These are phyloP conservation scores for Geranomyces michiganensis DNA, from an alignment of 192 early-diverging fungal genomes.

Conservation along the genomic window DNA sequence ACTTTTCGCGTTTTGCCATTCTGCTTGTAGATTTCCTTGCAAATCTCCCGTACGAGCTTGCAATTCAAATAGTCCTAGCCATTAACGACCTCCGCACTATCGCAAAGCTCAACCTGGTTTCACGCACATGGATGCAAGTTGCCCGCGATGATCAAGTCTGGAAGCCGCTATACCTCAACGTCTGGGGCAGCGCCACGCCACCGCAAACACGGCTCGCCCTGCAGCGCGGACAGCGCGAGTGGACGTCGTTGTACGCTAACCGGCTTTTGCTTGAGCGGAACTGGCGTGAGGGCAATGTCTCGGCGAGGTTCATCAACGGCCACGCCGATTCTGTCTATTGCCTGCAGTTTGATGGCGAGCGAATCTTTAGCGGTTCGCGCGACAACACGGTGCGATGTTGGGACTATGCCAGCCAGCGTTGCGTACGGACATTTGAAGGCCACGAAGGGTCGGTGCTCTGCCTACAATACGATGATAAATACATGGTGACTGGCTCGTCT, in stretches of 20 bases:
- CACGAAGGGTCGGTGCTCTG: conserved; percentile 60
- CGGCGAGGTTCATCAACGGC: conserved; percentile 39
- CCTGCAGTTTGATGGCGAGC: conserved; percentile 52
- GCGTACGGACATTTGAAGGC: conserved; percentile 37
- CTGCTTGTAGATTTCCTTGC: conserved; percentile 41
- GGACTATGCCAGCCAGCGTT: conserved; percentile 38
- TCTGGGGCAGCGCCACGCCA: conserved; percentile 27
- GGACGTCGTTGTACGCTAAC: conserved; percentile 44
- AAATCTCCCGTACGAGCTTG: conserved; percentile 47
- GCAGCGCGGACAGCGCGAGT: conserved; percentile 15
- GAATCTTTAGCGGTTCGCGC: conserved; percentile 49
- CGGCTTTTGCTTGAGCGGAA: conserved; percentile 43
- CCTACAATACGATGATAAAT: conserved; percentile 54
- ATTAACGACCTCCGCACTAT: conserved; percentile 22
- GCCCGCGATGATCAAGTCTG: conserved; percentile 47
- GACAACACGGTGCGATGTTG: conserved; percentile 52
- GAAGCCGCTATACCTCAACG: conserved; percentile 31
- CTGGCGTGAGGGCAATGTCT: conserved; percentile 45
- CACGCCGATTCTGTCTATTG: conserved; percentile 61
- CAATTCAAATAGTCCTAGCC: conserved; percentile 41
- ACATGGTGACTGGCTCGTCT: conserved; percentile 54
- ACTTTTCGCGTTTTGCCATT: neutral
- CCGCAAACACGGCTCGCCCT: neutral
- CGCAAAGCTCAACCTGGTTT: conserved; percentile 31
- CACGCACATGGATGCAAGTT: conserved; percentile 39